Evolutionary conservation across 179 eudicot genomes (phyloP).

Genomic region (Actinidia polygama): DNA sequence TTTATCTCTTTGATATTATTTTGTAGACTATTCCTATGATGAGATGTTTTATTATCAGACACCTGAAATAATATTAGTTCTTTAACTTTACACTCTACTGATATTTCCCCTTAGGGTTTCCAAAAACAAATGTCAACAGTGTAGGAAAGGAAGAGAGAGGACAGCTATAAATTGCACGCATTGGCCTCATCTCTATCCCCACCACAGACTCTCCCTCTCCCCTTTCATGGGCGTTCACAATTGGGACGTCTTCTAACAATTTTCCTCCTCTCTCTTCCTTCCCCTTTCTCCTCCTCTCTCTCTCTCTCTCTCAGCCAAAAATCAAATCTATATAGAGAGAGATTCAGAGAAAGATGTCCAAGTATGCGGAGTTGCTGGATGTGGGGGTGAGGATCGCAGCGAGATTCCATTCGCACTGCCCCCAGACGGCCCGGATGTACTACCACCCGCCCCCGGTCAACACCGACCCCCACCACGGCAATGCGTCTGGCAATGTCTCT

Average conservation of each 20-base stretch:
- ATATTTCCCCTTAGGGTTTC: background rate
- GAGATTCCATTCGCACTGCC: constrained; percentile 68
- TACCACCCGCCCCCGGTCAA: constrained; percentile 58
- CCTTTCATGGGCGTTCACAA: constrained; percentile 19
- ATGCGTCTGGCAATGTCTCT: constrained; percentile 11
- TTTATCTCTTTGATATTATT: too few species aligned
- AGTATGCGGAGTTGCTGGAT: constrained; percentile 57
- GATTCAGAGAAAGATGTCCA: constrained; percentile 38
- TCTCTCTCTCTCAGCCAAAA: background rate
- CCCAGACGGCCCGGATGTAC: constrained; percentile 64
- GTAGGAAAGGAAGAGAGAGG: background rate
- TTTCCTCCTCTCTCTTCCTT: background rate
- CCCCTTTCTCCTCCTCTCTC: background rate
- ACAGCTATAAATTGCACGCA: constrained; percentile 12
- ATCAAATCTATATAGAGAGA: background rate
- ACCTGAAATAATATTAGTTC: too few species aligned
- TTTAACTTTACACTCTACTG: too few species aligned
- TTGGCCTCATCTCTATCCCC: background rate
- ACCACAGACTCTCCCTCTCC: background rate
- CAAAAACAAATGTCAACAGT: background rate
- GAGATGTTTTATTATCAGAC: too few species aligned
- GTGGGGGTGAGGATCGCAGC: constrained; percentile 53
- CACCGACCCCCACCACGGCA: background rate
- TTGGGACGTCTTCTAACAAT: constrained; percentile 20
- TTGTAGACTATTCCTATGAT: too few species aligned